These are phyloP conservation scores for Actinidia chinensis DNA, from an alignment of 179 eudicot genomes.

Conservation along the genomic window DNA sequence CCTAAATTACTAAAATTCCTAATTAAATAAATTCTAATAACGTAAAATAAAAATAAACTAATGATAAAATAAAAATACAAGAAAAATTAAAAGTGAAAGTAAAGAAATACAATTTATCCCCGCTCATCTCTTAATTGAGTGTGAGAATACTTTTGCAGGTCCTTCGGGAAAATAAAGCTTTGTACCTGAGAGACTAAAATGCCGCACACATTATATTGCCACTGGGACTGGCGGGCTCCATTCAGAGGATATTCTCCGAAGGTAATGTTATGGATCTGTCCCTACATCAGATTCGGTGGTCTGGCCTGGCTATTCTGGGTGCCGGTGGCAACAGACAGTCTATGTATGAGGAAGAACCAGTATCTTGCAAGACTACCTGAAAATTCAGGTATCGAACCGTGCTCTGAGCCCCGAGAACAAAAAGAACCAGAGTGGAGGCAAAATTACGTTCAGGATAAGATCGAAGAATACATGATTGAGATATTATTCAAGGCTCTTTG, in stretches of 20 bases:
- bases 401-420: conserved; percentile 91
- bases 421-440: conserved; percentile 79
- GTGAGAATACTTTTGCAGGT: conserved; percentile 47
- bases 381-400: conserved; percentile 70
- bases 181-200: conserved; percentile 73
- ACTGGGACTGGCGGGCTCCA: conserved; percentile 95
- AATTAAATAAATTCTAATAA: too few species aligned
- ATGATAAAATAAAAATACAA: too few species aligned
- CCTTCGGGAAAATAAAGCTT: conserved; percentile 98
- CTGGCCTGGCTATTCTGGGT: conserved; percentile 97
- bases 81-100: too few species aligned
- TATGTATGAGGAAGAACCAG: conserved; percentile 72
- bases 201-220: conserved; percentile 92
- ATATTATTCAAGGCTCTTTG: conserved; percentile 70
- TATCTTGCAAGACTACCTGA: conserved; percentile 69
- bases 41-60: too few species aligned
- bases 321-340: conserved; percentile 84
- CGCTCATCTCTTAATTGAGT: conserved; percentile 3
- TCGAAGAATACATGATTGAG: conserved; percentile 88
- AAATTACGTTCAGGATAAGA: conserved; percentile 93
- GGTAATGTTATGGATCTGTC: conserved; percentile 97
- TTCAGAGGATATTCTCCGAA: conserved; percentile 87
- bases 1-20: too few species aligned
- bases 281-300: conserved; percentile 74
- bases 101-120: too few species aligned